Evolutionary conservation across 2,329 filamentous ascomycete species (phyloP), one percentile per base, ranked within the genome.

Genomic region (Fusarium clavum): DNA sequence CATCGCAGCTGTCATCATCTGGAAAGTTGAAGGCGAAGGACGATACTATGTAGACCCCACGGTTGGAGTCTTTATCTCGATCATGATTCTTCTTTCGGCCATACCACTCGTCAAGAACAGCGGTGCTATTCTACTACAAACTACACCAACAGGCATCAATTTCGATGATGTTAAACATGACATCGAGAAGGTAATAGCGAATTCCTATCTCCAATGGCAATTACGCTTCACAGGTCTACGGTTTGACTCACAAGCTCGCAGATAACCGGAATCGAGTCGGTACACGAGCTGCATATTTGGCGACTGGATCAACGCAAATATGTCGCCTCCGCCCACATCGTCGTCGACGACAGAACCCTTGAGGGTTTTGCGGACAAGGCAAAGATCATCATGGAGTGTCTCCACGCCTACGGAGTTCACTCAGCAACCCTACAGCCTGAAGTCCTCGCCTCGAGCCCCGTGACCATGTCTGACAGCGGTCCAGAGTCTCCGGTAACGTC

Each of bases 281-380:
- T 94, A 16, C 91, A 93, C 69, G 90, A 94, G 71, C 82, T 94
- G 18, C 91, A 93, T 71, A 87, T 93, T 66, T 94, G 92, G 91
- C 85, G 88, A 4, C 83, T 94, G 5, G 88, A 91, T 74, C 91
- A 94, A 79, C 84, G 84, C 54, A 93, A 92, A 73, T 83, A 87
- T 6, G 84, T 94, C 48, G 92, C 92, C 10, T 90, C 90, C 1
- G 91, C 89, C 2, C 91, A 93, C 74, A 81, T 94, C 3, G 84
- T 91, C 0, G 85, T 93, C 18, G 83, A 85, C 3, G 85, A 88
- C 65, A 82, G 85, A 54, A 84, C 85, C 11, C 78, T 92, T 25
- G 77, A 81, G 38, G 81, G 82, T 52, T 93, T 93, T 75, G 85
- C 88, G 79, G 81, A 83, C 53, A 86, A 86, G 64, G 88, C 90